These are phyloP conservation scores for Coemansia sp. DNA, from an alignment of 192 early-diverging fungal genomes.

Conservation along the genomic window DNA sequence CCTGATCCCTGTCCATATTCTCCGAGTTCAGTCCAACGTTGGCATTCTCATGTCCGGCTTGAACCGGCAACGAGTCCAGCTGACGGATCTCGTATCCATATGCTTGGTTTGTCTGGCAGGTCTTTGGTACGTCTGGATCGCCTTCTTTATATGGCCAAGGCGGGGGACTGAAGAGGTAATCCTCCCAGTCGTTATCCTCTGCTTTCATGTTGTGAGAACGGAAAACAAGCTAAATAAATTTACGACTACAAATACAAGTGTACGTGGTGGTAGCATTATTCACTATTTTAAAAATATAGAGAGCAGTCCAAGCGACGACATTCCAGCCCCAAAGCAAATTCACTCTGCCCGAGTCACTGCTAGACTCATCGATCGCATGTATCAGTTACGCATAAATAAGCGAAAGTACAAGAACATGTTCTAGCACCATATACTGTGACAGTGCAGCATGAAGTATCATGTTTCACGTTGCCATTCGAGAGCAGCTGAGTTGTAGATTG, in stretches of 20 bases:
- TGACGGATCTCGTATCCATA: constrained; percentile 35
- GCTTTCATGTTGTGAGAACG: neutral
- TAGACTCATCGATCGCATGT: neutral
- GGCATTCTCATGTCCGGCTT: constrained; percentile 11
- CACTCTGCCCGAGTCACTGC: neutral
- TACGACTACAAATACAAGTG: neutral
- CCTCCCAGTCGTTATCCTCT: constrained; percentile 17
- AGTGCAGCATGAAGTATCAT: neutral
- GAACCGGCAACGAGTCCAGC: constrained; percentile 29
- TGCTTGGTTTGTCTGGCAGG: constrained; percentile 13
- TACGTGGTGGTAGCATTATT: neutral
- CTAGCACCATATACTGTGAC: neutral
- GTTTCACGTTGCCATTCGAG: neutral
- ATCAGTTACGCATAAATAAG: neutral
- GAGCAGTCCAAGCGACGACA: neutral
- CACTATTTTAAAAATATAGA: neutral
- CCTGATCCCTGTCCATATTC: constrained; percentile 9
- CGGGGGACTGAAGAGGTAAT: constrained; percentile 26
- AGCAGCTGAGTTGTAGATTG: neutral
- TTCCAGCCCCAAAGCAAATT: neutral
- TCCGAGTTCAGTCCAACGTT: neutral
- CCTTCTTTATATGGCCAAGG: constrained; percentile 31
- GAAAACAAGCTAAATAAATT: neutral
- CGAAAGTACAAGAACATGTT: neutral
- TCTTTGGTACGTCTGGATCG: constrained; percentile 22